Base-by-base conservation (phyloP, 202 grass and related monocot genomes). In the Hordeum pubiflorum region DNA sequence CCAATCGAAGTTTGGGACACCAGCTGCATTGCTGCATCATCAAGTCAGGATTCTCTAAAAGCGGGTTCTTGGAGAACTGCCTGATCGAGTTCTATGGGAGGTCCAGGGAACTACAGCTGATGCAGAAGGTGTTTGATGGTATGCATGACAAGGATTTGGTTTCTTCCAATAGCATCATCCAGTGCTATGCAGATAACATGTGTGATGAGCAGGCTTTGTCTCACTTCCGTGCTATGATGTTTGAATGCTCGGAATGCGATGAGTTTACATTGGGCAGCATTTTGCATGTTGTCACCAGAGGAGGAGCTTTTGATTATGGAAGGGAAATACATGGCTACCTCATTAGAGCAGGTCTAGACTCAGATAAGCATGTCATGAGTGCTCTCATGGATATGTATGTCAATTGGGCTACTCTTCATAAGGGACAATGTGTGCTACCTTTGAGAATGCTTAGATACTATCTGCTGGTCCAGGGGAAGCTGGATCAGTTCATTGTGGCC, bases 371-470 rank as follows among this genome's bases (percentile, higher is more conserved):
- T 66, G 85, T 90, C 26, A 83, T 78, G 75, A 88, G 87, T 31
- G 85, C 85, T 86, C 82, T 93, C 34, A 81, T 90, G 48, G 91
- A 93, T 85, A 88, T 93, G 91, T 86, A 93, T 75, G 86, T 88
- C 58, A 84, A 72, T 33, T 75, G 20, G 74, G 64, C 31, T 7
- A 70, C n/a, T 68, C 55, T 86, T 46, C 26, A 26, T 60, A 74
- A 89, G 54, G 39, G 14, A 38, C 38, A 44, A 7, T 24, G 9
- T n/a, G 44, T 82, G 55, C 63, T 87, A 60, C 87, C 87, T 66
- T 58, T 85, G 82, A 93, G 59, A 63, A 82, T 90, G 74, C 63
- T 93, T 57, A 83, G 54, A 50, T 79, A 85, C 37, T 85, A 69
- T 82, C 12, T 88, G 43, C 79, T 50, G 15, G 79, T 65, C 6